phyloP scores from a whole-genome alignment of 1,139 yeast species.

The Pichia sp. region DNA sequence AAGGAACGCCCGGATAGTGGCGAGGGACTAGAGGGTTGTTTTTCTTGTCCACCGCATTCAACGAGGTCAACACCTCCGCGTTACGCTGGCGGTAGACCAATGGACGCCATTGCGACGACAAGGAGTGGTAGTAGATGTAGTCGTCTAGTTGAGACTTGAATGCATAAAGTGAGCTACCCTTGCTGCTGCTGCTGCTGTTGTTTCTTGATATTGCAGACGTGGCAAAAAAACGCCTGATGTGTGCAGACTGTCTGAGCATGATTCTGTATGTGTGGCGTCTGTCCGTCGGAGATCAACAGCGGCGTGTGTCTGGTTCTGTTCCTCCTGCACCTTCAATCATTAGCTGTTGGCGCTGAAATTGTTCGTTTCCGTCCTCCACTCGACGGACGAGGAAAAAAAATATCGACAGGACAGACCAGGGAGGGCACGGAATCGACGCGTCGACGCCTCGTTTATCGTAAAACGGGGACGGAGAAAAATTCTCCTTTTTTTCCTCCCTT shows the following conservation, averaged over 20 bases:
- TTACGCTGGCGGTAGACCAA: slow-evolving; percentile 43
- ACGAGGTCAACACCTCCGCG: slow-evolving; percentile 46
- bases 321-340: neutral
- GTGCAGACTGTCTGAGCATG: neutral
- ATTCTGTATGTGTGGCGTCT: neutral
- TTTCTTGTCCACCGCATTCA: slow-evolving; percentile 45
- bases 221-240: slow-evolving; percentile 4
- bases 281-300: neutral
- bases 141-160: slow-evolving; percentile 30
- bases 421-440: neutral
- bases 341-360: neutral
- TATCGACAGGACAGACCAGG: neutral
- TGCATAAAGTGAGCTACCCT: slow-evolving; percentile 19
- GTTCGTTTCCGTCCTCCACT: neutral
- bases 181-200: slow-evolving; percentile 1
- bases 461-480: neutral
- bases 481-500: neutral
- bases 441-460: neutral
- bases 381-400: neutral
- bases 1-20: slow-evolving; percentile 35
- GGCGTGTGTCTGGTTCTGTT: neutral
- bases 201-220: neutral
- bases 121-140: slow-evolving; percentile 29
- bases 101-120: slow-evolving; percentile 35
- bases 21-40: slow-evolving; percentile 39